Base-by-base conservation (phyloP, 495 filamentous ascomycete genomes). In the Annulohypoxylon nitens region DNA sequence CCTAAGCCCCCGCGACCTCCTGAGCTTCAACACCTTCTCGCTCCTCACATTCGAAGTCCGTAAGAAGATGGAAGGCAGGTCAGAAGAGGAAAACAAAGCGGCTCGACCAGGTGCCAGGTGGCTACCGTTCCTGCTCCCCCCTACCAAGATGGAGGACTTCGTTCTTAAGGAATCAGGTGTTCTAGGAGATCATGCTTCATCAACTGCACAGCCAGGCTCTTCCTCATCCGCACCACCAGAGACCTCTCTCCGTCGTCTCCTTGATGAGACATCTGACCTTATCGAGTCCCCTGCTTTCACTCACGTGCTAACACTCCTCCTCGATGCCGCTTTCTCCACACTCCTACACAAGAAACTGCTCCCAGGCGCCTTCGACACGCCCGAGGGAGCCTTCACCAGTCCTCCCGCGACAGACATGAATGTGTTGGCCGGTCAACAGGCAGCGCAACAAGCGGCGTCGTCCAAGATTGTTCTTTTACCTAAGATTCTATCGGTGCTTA, bases 191-290 rank as follows among this genome's bases (percentile, higher is more conserved):
- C 80, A 85, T 1, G 61, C 79, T 7, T 39, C 78, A 26, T 60
- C 71, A 7, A 43, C 77, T 9, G 66, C 76, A n/a, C 70, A 69
- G 6, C 64, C 67, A 36, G 55, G 48, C 18, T 23, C 57, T n/a
- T 50, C 74, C 25, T 34, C 78, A 20, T 76, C 79, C 1, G 57
- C 74, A 2, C 60, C 78, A 8, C 73, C 81, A 14, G 80, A 86
- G 7, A 78, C 86, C 11, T 85, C 88, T 51, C 88, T 98, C 72
- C 92, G 95, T 57, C 90, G 92, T 60, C 88, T 99, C n/a, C 85
- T 99, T 1, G 94, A 98, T 76, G 96, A 98, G 81, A 98, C 96
- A 9, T 91, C 96, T 20, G 96, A 99, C 80, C 86, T 98, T 16
- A 92, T 99, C 73, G 97, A 99, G 64, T 97, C 95, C 0, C 97